Evolutionary conservation across 1,284 basidiomycete genomes (phyloP).

Genomic region (Apiotrichum gracile): DNA sequence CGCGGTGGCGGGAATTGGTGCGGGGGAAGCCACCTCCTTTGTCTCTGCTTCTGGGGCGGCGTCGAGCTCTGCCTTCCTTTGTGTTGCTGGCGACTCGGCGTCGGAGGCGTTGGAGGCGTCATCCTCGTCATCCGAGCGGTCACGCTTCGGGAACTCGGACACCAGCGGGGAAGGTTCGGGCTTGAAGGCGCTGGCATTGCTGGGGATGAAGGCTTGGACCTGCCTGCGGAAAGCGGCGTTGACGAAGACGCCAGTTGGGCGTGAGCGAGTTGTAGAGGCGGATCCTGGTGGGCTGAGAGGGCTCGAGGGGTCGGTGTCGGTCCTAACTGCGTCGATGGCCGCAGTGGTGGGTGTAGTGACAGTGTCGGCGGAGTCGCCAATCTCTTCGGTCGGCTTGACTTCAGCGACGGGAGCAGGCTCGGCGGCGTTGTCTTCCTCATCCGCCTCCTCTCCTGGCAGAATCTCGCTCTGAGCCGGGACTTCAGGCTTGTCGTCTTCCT

Average conservation of each 20-base stretch:
- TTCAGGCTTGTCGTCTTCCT: neutral
- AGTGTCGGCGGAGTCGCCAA: no score
- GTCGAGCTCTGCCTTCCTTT: neutral
- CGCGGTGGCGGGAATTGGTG: neutral
- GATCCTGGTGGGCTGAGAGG: neutral
- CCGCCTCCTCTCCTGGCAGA: neutral
- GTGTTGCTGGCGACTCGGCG: no score
- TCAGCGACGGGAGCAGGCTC: neutral
- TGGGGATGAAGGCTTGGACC: constrained; percentile 5
- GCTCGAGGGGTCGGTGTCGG: neutral
- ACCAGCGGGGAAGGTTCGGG: neutral
- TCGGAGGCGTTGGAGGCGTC: neutral
- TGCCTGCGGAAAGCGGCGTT: constrained; percentile 6
- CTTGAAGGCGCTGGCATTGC: neutral
- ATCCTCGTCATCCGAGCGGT: neutral
- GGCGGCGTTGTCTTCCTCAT: neutral
- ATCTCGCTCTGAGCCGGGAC: neutral
- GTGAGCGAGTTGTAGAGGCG: neutral
- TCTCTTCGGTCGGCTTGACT: no score
- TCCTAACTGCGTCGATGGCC: neutral
- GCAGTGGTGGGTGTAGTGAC: no score
- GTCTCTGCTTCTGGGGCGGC: neutral
- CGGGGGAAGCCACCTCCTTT: neutral
- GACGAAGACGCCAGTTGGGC: neutral
- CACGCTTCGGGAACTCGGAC: neutral